Percentiles rank a stretch among this genome's conserved stretches.
Evolutionary conservation across 2,329 filamentous ascomycete genomes (phyloP).

Genomic region (Herpotrichia juniperi): DNA sequence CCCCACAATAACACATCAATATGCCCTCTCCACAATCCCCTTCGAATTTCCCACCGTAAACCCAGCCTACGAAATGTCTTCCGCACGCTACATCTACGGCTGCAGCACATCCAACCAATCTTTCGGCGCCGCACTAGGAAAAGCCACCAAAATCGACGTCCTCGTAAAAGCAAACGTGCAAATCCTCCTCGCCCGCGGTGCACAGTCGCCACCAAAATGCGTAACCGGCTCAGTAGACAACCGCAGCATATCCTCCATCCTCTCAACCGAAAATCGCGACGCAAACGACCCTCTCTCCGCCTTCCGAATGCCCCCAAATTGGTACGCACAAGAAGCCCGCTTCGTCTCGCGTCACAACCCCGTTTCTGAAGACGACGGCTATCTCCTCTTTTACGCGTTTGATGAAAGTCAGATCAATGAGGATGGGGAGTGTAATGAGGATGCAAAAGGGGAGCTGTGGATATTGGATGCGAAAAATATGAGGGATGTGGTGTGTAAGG

Average conservation of each 20-base stretch:
- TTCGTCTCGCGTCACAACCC: constrained; percentile 60
- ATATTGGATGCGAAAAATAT: constrained; percentile 69
- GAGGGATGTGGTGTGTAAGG: constrained; percentile 63
- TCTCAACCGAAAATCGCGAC: constrained; percentile 39
- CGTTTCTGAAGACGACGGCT: constrained; percentile 67
- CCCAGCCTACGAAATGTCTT: constrained; percentile 61
- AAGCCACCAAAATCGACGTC: constrained; percentile 70
- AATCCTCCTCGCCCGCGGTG: constrained; percentile 60
- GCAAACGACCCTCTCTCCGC: constrained; percentile 63
- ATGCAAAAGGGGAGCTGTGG: constrained; percentile 67
- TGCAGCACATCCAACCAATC: constrained; percentile 65
- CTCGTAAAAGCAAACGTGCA: constrained; percentile 66
- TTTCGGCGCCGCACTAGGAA: constrained; percentile 66
- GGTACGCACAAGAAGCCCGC: constrained; percentile 70
- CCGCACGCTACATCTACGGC: constrained; percentile 69
- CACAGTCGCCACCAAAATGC: constrained; percentile 50
- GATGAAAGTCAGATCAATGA: constrained; percentile 69
- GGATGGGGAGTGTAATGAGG: constrained; percentile 51
- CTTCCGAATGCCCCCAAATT: constrained; percentile 65
- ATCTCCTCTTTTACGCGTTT: constrained; percentile 71
- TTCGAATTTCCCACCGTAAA: constrained; percentile 72
- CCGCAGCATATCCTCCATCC: constrained; percentile 55
- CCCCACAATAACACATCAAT: constrained; percentile 63
- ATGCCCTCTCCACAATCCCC: constrained; percentile 67
- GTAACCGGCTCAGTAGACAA: constrained; percentile 69